Base-by-base conservation (phyloP, 768 basidiomycete genomes). In the Rubroboletus satanas region DNA sequence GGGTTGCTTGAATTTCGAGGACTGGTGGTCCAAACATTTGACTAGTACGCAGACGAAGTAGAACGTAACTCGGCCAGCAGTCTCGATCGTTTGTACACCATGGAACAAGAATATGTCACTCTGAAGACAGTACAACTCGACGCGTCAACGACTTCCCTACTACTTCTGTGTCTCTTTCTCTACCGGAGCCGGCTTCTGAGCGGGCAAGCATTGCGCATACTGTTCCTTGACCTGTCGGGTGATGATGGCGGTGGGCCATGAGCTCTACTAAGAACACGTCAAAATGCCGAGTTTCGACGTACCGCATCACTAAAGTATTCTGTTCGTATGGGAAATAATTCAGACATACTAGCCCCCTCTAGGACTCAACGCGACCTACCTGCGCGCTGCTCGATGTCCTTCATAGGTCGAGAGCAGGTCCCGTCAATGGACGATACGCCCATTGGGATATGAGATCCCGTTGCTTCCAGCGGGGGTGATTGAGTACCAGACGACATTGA, bases 1-100 rank as follows among this genome's bases (percentile, higher is more conserved):
- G 37, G 81, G 78, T 6, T 77, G 84, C 49, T 79, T 80, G 4
- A 71, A 82, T 26, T 97, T 98, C 66, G 89, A 87, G 66, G 82
- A 85, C 58, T 96, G 94, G 93, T 97, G 93, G 92, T 71, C 71
- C 17, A 77, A 66, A 15, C 73, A 83, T 61, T 63, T 88, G 61
- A 64, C 51, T 11, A 46, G 52, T 23, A 37, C 38, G 7, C 37
- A 55, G 33, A 26, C 43, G 41, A 54, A 57, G 45, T 71, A 62
- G 45, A 55, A 44, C 32, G 12, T 50, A 23, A n/a, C 7, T 31
- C 29, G 15, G 9, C 8, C 35, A 33, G 28, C 47, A 43, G 21
- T 44, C n/a, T 46, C 45, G 29, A 33, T 35, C 18, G 31, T 52
- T 42, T 42, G 45, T 66, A 59, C 50, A 55, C 4, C 6, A 46